Conservation (phyloP, 73 alveolate species). For the Tetrahymena elliotti region DNA sequence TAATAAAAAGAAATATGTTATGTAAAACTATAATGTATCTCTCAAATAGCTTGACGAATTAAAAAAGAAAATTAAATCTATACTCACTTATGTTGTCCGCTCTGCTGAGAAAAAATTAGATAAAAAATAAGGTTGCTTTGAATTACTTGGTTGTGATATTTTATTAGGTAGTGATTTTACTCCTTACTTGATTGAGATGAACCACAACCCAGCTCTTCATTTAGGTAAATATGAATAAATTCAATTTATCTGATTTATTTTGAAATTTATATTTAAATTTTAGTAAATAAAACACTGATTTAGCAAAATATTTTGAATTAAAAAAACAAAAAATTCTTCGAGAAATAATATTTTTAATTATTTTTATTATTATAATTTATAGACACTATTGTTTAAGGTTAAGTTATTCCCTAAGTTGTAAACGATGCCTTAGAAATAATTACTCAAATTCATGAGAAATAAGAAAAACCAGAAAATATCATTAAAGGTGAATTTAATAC, state of each 20-base stretch:
- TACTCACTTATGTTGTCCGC: conserved; percentile 17
- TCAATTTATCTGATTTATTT: neutral
- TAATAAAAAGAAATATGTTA: neutral
- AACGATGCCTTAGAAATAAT: neutral
- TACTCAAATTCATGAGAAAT: neutral
- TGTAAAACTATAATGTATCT: neutral
- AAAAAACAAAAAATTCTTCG: too few relatives aligned
- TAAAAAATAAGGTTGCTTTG: conserved; percentile 33
- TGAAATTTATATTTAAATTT: too few relatives aligned
- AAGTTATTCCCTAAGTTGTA: neutral
- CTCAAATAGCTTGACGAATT: neutral
- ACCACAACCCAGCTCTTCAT: conserved; percentile 30
- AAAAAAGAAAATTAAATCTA: conserved; percentile 11
- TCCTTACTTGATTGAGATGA: conserved; percentile 34
- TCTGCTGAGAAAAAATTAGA: conserved; percentile 38
- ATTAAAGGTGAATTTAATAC: neutral
- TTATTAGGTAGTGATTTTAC: conserved; percentile 34
- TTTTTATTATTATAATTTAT: neutral
- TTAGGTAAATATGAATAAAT: conserved; percentile 1
- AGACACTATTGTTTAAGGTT: neutral
- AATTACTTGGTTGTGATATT: conserved; percentile 42
- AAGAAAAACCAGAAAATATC: neutral
- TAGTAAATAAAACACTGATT: neutral
- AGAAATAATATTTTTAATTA: neutral
- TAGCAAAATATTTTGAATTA: neutral